These are phyloP conservation scores for Meira nashicola DNA, from an alignment of 1,284 basidiomycete species.

Conservation along the genomic window DNA sequence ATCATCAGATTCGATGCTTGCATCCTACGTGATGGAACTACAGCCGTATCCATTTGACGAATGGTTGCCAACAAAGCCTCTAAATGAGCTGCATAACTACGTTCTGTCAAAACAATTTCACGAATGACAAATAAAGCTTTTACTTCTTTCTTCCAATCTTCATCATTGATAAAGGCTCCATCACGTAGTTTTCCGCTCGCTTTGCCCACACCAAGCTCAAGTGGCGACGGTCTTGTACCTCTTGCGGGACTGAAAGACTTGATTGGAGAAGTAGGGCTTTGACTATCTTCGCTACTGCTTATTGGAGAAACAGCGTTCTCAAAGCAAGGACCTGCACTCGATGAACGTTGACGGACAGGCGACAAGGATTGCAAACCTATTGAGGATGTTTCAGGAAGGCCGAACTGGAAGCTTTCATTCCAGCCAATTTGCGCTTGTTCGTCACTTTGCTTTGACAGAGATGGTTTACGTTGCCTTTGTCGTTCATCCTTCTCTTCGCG, in stretches of 20 bases:
- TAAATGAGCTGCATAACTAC: constrained; percentile 44
- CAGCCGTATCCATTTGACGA: constrained; percentile 5
- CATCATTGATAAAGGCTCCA: constrained; percentile 41
- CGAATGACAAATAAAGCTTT: constrained; percentile 48
- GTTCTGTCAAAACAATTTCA: constrained; percentile 48
- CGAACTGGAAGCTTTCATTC: not conserved
- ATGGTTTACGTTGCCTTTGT: not conserved
- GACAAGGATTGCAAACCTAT: too few relatives aligned
- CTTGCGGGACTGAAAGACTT: not conserved
- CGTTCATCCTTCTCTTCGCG: constrained; percentile 4
- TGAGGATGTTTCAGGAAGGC: not conserved
- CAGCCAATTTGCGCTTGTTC: not conserved
- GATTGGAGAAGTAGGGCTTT: too few relatives aligned
- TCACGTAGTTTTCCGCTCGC: constrained; percentile 38
- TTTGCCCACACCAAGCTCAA: constrained; percentile 36
- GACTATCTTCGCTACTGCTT: not conserved
- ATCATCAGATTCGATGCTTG: not conserved
- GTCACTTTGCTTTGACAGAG: constrained; percentile 1
- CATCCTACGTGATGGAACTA: not conserved
- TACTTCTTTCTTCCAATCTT: constrained; percentile 50
- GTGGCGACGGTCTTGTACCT: constrained; percentile 12
- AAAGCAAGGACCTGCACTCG: not conserved
- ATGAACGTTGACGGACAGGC: not conserved
- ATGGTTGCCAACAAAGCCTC: constrained; percentile 39
- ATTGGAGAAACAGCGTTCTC: not conserved